Percentiles rank a stretch among this genome's conserved stretches.
Evolutionary conservation across 1,139 yeast species (phyloP).

Genomic region (Saccharomyces hybrid): DNA sequence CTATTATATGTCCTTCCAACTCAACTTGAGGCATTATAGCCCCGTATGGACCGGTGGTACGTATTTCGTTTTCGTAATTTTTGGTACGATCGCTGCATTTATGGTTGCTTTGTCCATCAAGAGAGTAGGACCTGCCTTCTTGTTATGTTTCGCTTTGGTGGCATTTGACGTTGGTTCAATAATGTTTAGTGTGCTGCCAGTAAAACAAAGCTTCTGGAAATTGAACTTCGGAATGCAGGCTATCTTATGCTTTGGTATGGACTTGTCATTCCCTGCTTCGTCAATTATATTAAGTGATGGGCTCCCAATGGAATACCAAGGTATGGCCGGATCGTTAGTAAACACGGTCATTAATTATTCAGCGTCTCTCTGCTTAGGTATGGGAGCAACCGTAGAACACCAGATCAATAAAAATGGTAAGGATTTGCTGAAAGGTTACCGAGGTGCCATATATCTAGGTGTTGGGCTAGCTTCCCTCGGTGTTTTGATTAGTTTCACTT

Average conservation of each 20-base stretch:
- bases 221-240: conserved; percentile 43
- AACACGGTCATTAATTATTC: conserved; percentile 51
- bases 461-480: conserved; percentile 29
- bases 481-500: conserved; percentile 12
- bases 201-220: conserved; percentile 41
- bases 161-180: conserved; percentile 44
- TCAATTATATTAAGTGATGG: conserved; percentile 45
- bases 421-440: conserved; percentile 32
- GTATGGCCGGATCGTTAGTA: conserved; percentile 54
- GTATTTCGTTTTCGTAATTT: conserved; percentile 41
- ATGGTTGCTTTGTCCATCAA: conserved; percentile 40
- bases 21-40: conserved; percentile 40
- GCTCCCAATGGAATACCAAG: conserved; percentile 46
- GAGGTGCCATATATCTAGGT: conserved; percentile 38
- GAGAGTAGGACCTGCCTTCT: conserved; percentile 39
- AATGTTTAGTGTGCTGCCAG: conserved; percentile 44
- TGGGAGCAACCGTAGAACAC: conserved; percentile 43
- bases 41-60: conserved; percentile 41
- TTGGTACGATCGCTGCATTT: conserved; percentile 43
- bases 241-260: conserved; percentile 51
- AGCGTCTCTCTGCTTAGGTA: conserved; percentile 45
- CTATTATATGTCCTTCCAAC: conserved; percentile 34
- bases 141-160: conserved; percentile 39
- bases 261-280: conserved; percentile 51
- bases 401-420: conserved; percentile 30